A percentile compares a stretch with the other conserved stretches of the same genome.
Evolutionary conservation across 2,329 filamentous ascomycete genomes (phyloP).

Genomic region (Aspergillus pseudoglaucus): DNA sequence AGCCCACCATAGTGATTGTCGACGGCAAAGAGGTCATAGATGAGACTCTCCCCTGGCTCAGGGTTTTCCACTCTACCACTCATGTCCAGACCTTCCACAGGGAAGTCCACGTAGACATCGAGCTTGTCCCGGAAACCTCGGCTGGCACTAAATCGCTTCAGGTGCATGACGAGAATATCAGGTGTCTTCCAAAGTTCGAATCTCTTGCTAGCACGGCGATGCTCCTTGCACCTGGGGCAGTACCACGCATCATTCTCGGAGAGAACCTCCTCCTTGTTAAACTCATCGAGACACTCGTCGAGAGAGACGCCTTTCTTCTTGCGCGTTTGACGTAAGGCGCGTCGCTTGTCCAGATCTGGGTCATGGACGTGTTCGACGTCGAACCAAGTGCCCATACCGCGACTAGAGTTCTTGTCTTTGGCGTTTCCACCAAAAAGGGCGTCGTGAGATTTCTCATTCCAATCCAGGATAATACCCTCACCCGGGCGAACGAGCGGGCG

Average conservation of each 20-base stretch:
- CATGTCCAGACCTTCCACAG: constrained; percentile 78
- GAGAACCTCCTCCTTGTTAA: constrained; percentile 85
- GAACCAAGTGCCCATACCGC: constrained; percentile 56
- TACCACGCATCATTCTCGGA: constrained; percentile 98
- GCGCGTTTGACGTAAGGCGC: constrained; percentile 57
- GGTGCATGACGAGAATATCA: constrained; percentile 87
- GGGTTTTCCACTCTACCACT: constrained; percentile 70
- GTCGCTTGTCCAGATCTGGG: constrained; percentile 58
- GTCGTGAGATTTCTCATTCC: constrained; percentile 65
- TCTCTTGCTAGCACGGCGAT: constrained; percentile 87
- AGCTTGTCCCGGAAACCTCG: constrained; percentile 82
- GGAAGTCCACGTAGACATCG: constrained; percentile 85
- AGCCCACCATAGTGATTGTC: constrained; percentile 94
- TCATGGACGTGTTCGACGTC: constrained; percentile 50
- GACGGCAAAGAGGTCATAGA: constrained; percentile 91
- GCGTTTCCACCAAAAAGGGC: constrained; percentile 54
- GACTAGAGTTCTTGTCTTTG: constrained; percentile 43
- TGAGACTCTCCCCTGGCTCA: constrained; percentile 71
- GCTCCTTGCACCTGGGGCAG: constrained; percentile 90
- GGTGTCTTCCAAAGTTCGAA: constrained; percentile 96
- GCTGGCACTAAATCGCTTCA: constrained; percentile 89
- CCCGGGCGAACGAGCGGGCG: constrained; percentile 68
- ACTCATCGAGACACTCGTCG: constrained; percentile 88
- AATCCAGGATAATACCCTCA: constrained; percentile 83
- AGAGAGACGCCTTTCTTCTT: constrained; percentile 72